Evolutionary conservation across 805 yeast genomes (phyloP).

Genomic region (Suhomyces prunicola): DNA sequence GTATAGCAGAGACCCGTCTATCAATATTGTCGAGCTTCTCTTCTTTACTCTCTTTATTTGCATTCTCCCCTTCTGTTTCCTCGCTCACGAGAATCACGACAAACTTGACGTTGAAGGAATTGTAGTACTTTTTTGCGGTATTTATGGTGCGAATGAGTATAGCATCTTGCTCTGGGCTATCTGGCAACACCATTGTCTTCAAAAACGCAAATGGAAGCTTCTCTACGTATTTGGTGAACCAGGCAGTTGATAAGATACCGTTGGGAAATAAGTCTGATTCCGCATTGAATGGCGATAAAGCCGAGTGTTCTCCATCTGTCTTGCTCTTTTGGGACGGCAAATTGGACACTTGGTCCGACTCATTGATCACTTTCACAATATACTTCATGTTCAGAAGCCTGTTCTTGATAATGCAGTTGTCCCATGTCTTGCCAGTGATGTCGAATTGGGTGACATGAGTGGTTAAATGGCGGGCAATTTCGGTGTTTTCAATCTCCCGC

Average conservation of each 20-base stretch:
- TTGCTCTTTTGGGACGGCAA: background rate
- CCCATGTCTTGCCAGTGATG: conserved; percentile 29
- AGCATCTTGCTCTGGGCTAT: conserved; percentile 5
- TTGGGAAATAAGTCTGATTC: conserved; percentile 28
- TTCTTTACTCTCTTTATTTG: background rate
- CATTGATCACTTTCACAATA: conserved; percentile 15
- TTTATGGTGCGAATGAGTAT: conserved; percentile 15
- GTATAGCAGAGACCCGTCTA: conserved; percentile 19
- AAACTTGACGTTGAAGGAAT: conserved; percentile 13
- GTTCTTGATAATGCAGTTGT: conserved; percentile 34
- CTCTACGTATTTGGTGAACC: conserved; percentile 35
- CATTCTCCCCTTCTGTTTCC: background rate
- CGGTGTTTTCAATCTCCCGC: conserved; percentile 12
- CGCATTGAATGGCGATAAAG: conserved; percentile 35
- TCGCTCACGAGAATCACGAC: conserved; percentile 20
- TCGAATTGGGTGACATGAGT: conserved; percentile 15
- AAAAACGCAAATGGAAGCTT: conserved; percentile 33
- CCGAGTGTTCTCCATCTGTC: conserved; percentile 21
- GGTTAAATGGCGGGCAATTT: conserved; percentile 6
- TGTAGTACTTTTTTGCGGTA: conserved; percentile 11
- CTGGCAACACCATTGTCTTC: conserved; percentile 14
- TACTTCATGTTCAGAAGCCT: conserved; percentile 33
- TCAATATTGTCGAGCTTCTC: background rate
- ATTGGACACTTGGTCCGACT: background rate
- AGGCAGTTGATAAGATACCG: conserved; percentile 26